A percentile compares a stretch with the other conserved stretches of the same genome.
phyloP scores from a whole-genome alignment of 495 filamentous ascomycete genomes.

The Penicillium robsamsonii region DNA sequence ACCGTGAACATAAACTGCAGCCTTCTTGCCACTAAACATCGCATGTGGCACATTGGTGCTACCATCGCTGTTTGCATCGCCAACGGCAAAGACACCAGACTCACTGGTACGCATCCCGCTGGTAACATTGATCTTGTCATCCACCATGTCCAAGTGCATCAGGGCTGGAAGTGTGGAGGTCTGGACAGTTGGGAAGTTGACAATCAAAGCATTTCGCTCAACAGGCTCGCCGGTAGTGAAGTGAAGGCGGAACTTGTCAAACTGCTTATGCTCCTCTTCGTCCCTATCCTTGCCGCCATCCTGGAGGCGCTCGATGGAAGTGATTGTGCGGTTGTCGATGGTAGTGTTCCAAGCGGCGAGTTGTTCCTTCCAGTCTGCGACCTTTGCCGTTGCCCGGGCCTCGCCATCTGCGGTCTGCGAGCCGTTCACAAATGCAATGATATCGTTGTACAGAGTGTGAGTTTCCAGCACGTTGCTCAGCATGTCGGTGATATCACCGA shows the following conservation, averaged over 20 bases:
- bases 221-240: constrained; percentile 46
- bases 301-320: constrained; percentile 44
- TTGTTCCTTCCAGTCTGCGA: constrained; percentile 47
- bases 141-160: constrained; percentile 43
- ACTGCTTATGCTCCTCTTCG: constrained; percentile 31
- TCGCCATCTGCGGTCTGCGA: constrained; percentile 45
- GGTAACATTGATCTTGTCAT: constrained; percentile 44
- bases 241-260: constrained; percentile 54
- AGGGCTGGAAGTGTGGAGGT: constrained; percentile 32
- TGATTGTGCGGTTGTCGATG: constrained; percentile 55
- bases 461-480: constrained; percentile 47
- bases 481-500: constrained; percentile 44
- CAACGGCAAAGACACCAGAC: constrained; percentile 52
- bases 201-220: constrained; percentile 49
- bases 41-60: constrained; percentile 60
- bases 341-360: constrained; percentile 47
- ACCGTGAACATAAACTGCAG: constrained; percentile 57
- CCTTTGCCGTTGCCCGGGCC: constrained; percentile 34
- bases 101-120: constrained; percentile 46
- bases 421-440: constrained; percentile 54
- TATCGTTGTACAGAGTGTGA: constrained; percentile 43
- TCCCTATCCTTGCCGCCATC: constrained; percentile 40
- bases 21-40: constrained; percentile 55
- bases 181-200: constrained; percentile 50
- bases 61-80: constrained; percentile 56